phyloP scores from a whole-genome alignment of 2,329 filamentous ascomycete genomes.

The Trichoderma asperellum region DNA sequence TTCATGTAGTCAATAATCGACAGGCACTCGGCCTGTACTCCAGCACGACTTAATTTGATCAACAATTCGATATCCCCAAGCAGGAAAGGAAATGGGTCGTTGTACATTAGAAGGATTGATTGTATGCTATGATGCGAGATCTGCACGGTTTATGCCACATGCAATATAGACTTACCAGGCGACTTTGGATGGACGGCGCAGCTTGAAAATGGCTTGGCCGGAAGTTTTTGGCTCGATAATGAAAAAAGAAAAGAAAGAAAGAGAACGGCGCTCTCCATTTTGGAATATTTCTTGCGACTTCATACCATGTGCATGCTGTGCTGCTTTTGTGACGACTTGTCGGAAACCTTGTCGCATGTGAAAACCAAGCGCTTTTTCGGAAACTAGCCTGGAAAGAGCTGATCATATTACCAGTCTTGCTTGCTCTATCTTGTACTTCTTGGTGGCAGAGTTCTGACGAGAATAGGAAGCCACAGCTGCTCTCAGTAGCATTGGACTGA shows the following conservation, averaged over 20 bases:
- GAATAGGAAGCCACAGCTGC: background rate
- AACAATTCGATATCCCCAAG: background rate
- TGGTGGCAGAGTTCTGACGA: background rate
- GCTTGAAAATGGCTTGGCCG: background rate
- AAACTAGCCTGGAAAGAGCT: background rate
- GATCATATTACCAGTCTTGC: background rate
- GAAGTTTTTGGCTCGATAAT: slow-evolving; percentile 11
- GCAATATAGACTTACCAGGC: slow-evolving; percentile 17
- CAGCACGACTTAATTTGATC: slow-evolving; percentile 1
- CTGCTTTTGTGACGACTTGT: background rate
- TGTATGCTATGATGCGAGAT: slow-evolving; percentile 37
- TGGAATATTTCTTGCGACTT: background rate
- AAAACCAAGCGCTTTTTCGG: background rate
- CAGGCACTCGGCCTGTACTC: background rate
- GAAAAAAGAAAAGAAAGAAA: slow-evolving; percentile 6
- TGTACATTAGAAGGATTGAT: slow-evolving; percentile 29
- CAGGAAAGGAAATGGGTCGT: background rate
- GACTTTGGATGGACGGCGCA: slow-evolving; percentile 10
- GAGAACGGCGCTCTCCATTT: slow-evolving; percentile 17
- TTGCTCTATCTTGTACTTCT: background rate
- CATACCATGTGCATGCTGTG: background rate
- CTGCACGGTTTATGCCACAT: slow-evolving; percentile 8
- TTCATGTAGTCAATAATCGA: slow-evolving; percentile 16
- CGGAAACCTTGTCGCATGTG: background rate
- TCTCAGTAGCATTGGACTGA: background rate